phyloP scores from a whole-genome alignment of 371 early-diverging fungal species.

The Coemansia sp. region DNA sequence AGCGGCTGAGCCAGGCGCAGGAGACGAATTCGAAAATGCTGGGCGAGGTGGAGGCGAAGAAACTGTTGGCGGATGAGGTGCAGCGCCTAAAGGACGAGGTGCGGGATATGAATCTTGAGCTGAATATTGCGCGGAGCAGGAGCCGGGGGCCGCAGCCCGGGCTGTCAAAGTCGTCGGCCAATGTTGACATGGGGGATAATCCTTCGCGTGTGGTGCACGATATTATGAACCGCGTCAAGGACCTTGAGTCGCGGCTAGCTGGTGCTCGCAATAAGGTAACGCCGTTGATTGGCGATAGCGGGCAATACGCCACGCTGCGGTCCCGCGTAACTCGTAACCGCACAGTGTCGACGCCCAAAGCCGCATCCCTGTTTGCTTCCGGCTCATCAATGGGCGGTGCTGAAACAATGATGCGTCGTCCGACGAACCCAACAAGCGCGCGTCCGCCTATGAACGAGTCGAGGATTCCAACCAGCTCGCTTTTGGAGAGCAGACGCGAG shows the following conservation, averaged over 20 bases:
- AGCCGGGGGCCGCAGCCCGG: conserved; percentile 35
- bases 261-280: conserved; percentile 51
- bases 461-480: conserved; percentile 8
- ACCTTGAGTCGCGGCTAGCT: conserved; percentile 46
- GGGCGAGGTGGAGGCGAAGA: conserved; percentile 68
- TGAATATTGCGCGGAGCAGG: conserved; percentile 51
- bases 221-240: conserved; percentile 53
- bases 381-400: background rate
- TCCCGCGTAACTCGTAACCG: conserved; percentile 38
- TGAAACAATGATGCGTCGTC: conserved; percentile 8
- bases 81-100: conserved; percentile 81
- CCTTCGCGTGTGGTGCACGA: conserved; percentile 42
- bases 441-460: conserved; percentile 13
- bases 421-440: conserved; percentile 14
- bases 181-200: conserved; percentile 29
- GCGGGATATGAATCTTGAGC: conserved; percentile 52
- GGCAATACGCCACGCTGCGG: conserved; percentile 45
- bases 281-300: conserved; percentile 41
- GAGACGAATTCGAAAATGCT: conserved; percentile 69
- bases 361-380: conserved; percentile 7
- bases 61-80: conserved; percentile 67
- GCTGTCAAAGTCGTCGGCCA: conserved; percentile 47
- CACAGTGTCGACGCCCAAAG: conserved; percentile 36
- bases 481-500: conserved; percentile 26
- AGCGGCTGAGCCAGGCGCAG: conserved; percentile 67